Base-by-base conservation (phyloP, 805 yeast species). In the Starmerella vitae region DNA sequence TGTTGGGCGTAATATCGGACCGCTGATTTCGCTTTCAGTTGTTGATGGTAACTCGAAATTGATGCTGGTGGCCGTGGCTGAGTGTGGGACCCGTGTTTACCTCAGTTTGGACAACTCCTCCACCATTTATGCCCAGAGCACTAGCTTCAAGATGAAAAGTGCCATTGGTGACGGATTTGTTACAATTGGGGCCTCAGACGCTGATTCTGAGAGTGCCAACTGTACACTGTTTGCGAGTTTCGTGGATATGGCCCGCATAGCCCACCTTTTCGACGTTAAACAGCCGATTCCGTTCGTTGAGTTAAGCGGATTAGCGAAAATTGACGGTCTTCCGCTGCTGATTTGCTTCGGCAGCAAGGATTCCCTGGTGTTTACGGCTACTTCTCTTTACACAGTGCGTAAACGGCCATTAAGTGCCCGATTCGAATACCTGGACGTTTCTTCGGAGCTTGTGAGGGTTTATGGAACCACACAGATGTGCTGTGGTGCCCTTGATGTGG, bases 381-480 rank as follows among this genome's bases (percentile, higher is more conserved):
- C 73, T 15, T 85, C 94, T 2, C 72, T 88, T 27, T 77, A 76
- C 51, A 68, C 82, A 17, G 83, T 76, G 57, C 76, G 78, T 47
- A 77, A 77, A 50, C 71, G 84, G 56, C 78, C 85, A 3, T 91
- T 94, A 5, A 86, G 78, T 55, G 71, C 78, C 55, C 70, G 84
- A 4, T 69, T 88, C 46, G 79, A 78, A 53, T 60, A 78, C 0
- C 62, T 82, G 29, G 66, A 62, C 28, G 75, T 79, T 17, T 71
- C 82, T 37, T 70, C 76, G 37, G 44, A 47, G 30, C 83, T 83
- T 54, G 73, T 78, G 14, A 70, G 72, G 34, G 78, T 80, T 39
- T 85, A 84, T 56, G 96, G 97, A 5, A 70, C 77, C 37, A 76
- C 81, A 37, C 98, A 93, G 57, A 77, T 93, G 3, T 88, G 96